Conservation (phyloP, 2,329 filamentous ascomycete genomes). For the Epichloe festucae region DNA sequence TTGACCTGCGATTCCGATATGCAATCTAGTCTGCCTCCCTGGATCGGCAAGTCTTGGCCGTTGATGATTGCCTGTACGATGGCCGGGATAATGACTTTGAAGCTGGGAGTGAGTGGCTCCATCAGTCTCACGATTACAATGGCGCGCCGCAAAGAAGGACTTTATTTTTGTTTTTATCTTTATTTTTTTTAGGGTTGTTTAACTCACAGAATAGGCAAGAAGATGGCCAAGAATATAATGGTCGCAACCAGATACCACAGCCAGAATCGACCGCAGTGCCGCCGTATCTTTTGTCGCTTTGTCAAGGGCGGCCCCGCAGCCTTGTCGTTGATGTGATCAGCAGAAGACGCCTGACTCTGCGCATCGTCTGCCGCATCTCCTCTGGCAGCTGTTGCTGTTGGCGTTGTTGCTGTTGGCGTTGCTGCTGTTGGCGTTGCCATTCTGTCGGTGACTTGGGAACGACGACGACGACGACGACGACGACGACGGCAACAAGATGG, state of each 20-base stretch:
- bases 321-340: slow-evolving; percentile 5
- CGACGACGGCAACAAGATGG: not conserved
- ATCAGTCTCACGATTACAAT: not conserved
- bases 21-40: slow-evolving; percentile 21
- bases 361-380: slow-evolving; percentile 1
- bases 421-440: not conserved
- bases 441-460: not conserved
- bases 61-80: slow-evolving; percentile 32
- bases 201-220: slow-evolving; percentile 33
- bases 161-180: too few relatives aligned
- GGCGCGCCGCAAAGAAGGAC: not conserved
- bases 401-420: not conserved
- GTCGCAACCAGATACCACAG: slow-evolving; percentile 29
- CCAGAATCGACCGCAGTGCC: slow-evolving; percentile 29
- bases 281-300: slow-evolving; percentile 24
- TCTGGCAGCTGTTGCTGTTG: not conserved
- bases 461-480: not conserved
- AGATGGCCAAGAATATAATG: slow-evolving; percentile 29
- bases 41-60: slow-evolving; percentile 26
- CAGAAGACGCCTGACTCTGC: slow-evolving; percentile 1
- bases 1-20: slow-evolving; percentile 20
- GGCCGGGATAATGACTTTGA: slow-evolving; percentile 32
- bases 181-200: too few relatives aligned
- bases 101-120: slow-evolving; percentile 21
- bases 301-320: not conserved